These are phyloP conservation scores for Trichoderma semiorbis DNA, from an alignment of 2,329 filamentous ascomycete genomes.

Conservation along the genomic window DNA sequence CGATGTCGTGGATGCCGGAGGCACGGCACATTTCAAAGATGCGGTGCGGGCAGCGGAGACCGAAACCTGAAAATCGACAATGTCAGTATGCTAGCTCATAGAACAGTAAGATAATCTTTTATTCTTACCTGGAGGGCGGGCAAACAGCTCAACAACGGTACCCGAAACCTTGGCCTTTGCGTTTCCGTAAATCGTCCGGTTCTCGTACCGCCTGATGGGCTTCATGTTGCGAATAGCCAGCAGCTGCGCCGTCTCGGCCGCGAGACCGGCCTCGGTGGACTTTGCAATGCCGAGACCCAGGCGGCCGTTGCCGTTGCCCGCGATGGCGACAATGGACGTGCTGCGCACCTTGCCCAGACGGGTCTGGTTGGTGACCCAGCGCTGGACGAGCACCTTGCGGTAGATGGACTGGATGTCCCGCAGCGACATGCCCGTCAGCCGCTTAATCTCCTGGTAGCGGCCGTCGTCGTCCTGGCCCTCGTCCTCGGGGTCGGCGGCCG, in stretches of 20 bases:
- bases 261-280: slow-evolving; percentile 68
- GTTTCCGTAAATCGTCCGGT: slow-evolving; percentile 85
- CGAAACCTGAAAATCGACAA: slow-evolving; percentile 66
- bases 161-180: slow-evolving; percentile 81
- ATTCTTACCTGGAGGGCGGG: slow-evolving; percentile 78
- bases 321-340: slow-evolving; percentile 71
- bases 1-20: slow-evolving; percentile 81
- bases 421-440: slow-evolving; percentile 52
- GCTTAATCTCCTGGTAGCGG: slow-evolving; percentile 50
- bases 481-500: slow-evolving; percentile 47
- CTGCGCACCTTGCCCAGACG: slow-evolving; percentile 89
- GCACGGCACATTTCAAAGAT: slow-evolving; percentile 93
- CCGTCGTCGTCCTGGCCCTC: slow-evolving; percentile 49
- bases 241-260: slow-evolving; percentile 68
- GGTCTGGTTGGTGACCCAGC: slow-evolving; percentile 85
- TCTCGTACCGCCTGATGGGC: slow-evolving; percentile 87
- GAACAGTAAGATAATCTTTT: background rate
- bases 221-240: slow-evolving; percentile 87
- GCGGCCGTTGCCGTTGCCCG: slow-evolving; percentile 81
- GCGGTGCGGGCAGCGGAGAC: slow-evolving; percentile 82
- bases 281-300: slow-evolving; percentile 90
- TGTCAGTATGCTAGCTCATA: background rate
- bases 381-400: slow-evolving; percentile 69
- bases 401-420: slow-evolving; percentile 53
- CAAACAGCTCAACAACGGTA: slow-evolving; percentile 76